These are phyloP conservation scores for Cytospora chrysosperma DNA, from an alignment of 2,329 filamentous ascomycete species.

Conservation along the genomic window DNA sequence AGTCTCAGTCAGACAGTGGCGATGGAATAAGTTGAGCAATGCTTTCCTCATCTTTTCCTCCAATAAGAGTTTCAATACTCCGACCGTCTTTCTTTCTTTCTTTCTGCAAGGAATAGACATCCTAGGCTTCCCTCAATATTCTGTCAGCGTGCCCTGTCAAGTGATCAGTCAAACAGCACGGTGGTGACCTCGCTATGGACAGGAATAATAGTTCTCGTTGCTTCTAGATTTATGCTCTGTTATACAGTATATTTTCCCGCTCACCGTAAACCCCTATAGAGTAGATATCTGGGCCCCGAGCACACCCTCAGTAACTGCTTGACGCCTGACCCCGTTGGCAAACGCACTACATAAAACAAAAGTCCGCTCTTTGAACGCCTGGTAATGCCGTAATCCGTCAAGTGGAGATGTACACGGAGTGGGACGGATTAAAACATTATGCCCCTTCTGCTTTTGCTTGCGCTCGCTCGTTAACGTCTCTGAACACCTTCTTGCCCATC, in stretches of 20 bases:
- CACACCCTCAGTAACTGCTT: conserved; percentile 8
- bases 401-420: conserved; percentile 19
- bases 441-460: conserved; percentile 29
- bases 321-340: conserved; percentile 10
- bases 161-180: background rate
- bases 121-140: background rate
- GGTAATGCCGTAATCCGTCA: conserved; percentile 17
- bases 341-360: conserved; percentile 17
- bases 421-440: conserved; percentile 6
- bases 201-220: background rate
- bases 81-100: background rate
- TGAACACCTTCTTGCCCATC: conserved; percentile 85
- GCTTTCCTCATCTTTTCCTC: background rate
- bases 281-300: conserved; percentile 3
- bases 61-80: background rate
- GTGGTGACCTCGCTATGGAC: background rate
- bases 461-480: conserved; percentile 64
- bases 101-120: no score
- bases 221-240: background rate
- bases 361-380: conserved; percentile 15
- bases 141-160: background rate
- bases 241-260: conserved; percentile 8
- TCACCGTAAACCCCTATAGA: background rate
- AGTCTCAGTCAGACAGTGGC: background rate
- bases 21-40: background rate